Percentiles rank a stretch among this genome's conserved stretches.
Evolutionary conservation across 306 rosid species (phyloP).

Genomic region (Prunus padus): DNA sequence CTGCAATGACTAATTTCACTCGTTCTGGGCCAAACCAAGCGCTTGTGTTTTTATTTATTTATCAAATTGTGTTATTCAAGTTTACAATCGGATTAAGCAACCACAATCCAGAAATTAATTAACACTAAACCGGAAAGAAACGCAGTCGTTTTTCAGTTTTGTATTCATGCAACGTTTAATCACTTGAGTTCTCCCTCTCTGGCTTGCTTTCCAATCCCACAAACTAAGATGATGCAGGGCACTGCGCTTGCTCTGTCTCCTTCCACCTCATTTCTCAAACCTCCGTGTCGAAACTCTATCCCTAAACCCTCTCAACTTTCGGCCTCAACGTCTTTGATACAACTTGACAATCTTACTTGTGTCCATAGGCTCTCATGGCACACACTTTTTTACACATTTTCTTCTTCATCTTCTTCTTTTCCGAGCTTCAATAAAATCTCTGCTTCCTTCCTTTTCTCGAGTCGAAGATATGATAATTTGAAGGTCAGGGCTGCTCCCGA

Average conservation of each 20-base stretch:
- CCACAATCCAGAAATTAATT: too few relatives aligned
- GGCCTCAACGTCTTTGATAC: background rate
- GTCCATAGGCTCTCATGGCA: constrained; percentile 16
- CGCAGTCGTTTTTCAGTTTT: background rate
- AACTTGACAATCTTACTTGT: background rate
- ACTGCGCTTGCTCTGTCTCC: constrained; percentile 27
- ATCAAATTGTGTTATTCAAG: too few relatives aligned
- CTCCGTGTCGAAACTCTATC: constrained; percentile 13
- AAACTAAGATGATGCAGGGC: constrained; percentile 38
- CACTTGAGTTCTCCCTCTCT: background rate
- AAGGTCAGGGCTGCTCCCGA: constrained; percentile 47
- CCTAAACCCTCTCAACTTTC: constrained; percentile 7
- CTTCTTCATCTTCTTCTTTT: constrained; percentile 23
- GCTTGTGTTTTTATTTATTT: background rate
- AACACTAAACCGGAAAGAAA: background rate
- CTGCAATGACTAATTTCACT: background rate
- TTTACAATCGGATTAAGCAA: too few relatives aligned
- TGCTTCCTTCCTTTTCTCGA: constrained; percentile 28
- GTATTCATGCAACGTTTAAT: constrained; percentile 24
- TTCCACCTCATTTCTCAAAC: constrained; percentile 23
- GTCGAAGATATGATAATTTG: constrained; percentile 25
- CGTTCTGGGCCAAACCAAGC: too few relatives aligned
- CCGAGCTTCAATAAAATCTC: constrained; percentile 12
- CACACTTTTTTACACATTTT: constrained; percentile 14
- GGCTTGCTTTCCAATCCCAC: background rate